These are phyloP conservation scores for Flaveria floridana DNA, from an alignment of 140 eudicot species.

Conservation along the genomic window DNA sequence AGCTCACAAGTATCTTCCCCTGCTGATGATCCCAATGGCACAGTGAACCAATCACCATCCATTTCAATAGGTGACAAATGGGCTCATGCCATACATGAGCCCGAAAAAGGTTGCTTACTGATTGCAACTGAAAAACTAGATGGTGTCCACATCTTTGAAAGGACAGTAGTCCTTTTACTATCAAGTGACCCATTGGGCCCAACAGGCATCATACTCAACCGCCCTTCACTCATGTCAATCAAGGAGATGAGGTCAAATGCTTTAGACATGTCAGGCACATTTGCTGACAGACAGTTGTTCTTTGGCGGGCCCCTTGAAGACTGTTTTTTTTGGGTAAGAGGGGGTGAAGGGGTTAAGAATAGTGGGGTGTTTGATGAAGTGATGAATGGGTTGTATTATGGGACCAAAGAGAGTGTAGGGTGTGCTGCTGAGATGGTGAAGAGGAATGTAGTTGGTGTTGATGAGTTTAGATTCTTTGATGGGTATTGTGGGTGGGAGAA, in stretches of 20 bases:
- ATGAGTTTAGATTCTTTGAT: constrained; percentile 81
- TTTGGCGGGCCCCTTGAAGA: constrained; percentile 91
- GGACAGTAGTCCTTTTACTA: constrained; percentile 72
- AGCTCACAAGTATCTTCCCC: constrained; percentile 39
- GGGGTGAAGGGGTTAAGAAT: constrained; percentile 46
- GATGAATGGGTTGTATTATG: constrained; percentile 77
- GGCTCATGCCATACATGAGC: constrained; percentile 88
- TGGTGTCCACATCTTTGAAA: constrained; percentile 93
- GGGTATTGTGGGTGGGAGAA: constrained; percentile 98
- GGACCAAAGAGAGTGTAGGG: constrained; percentile 79
- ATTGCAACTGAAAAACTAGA: constrained; percentile 90
- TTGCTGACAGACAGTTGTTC: constrained; percentile 67
- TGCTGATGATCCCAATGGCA: constrained; percentile 30
- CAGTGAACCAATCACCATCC: constrained; percentile 36
- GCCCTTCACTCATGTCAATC: constrained; percentile 95
- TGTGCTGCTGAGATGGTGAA: constrained; percentile 94
- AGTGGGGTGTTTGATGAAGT: constrained; percentile 91
- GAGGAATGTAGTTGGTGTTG: constrained; percentile 53
- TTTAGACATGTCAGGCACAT: constrained; percentile 54
- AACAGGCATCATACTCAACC: constrained; percentile 77
- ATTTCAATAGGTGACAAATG: constrained; percentile 61
- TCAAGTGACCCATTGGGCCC: constrained; percentile 80
- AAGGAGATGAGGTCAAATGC: constrained; percentile 65
- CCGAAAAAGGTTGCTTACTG: constrained; percentile 88
- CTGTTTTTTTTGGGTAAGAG: constrained; percentile 74